phyloP scores from a whole-genome alignment of 169 alveolate species.

The Cryptosporidium andersoni region DNA sequence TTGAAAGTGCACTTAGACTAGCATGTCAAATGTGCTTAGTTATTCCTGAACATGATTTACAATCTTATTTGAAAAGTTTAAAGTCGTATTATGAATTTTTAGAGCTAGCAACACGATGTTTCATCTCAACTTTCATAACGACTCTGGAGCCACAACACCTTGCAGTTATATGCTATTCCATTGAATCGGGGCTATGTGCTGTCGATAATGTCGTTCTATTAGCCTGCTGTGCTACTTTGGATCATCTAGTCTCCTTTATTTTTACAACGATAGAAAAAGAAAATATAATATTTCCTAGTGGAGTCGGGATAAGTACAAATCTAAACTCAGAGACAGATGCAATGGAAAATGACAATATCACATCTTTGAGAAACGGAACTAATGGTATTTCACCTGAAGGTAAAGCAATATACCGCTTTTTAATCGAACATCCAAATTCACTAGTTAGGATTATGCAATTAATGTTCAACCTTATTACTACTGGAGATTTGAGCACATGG shows the following conservation, averaged over 20 bases:
- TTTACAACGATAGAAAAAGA: slow-evolving; percentile 49
- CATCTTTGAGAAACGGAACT: neutral
- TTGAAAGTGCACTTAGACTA: slow-evolving; percentile 86
- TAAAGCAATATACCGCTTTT: slow-evolving; percentile 79
- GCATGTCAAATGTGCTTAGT: slow-evolving; percentile 88
- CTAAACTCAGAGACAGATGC: slow-evolving; percentile 1
- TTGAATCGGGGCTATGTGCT: slow-evolving; percentile 69
- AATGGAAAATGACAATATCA: slow-evolving; percentile 19
- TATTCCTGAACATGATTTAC: slow-evolving; percentile 86
- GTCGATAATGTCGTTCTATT: slow-evolving; percentile 66
- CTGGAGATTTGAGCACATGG: slow-evolving; percentile 85
- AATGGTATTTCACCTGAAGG: slow-evolving; percentile 63
- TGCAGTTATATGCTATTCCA: slow-evolving; percentile 57
- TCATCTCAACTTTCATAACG: slow-evolving; percentile 80
- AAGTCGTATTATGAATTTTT: slow-evolving; percentile 87
- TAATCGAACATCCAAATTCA: slow-evolving; percentile 82
- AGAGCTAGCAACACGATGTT: slow-evolving; percentile 86
- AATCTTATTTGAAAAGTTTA: slow-evolving; percentile 82
- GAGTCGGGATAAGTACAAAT: slow-evolving; percentile 8
- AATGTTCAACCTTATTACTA: slow-evolving; percentile 83
- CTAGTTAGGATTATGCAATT: slow-evolving; percentile 80
- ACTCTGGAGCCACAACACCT: slow-evolving; percentile 62
- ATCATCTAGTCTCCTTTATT: slow-evolving; percentile 43
- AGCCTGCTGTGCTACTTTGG: slow-evolving; percentile 69
- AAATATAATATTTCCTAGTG: slow-evolving; percentile 41